Evolutionary conservation across 202 grass and related monocot genomes (phyloP), one percentile per base, ranked within the genome.

Genomic region (Brachypodium distachyon): DNA sequence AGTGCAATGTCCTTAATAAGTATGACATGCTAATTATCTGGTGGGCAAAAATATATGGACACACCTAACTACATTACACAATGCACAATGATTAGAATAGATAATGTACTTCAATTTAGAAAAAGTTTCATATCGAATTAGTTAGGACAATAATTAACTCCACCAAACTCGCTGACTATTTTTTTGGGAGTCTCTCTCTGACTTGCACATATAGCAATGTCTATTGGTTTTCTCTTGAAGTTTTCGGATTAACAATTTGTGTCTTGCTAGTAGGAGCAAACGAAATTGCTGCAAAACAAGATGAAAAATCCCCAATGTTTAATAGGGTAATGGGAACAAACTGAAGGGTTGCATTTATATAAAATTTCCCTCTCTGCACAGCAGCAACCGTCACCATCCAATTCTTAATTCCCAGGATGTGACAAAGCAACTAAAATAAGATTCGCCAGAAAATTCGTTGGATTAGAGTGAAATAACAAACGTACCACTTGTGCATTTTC

Each of bases 391-490:
- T 76, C 63, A n/a, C 64, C 23, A 17, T 84, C 64, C 55, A 76
- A 71, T 77, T 72, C 54, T 77, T 76, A 84, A 81, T 72, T 47
- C 11, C 1, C 13, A 33, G 31, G 53, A 84, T 76, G 71, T 72
- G 86, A 88, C 81, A 58, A 77, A 77, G 63, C 62, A 84, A 80
- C 86, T 65, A 77, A 71, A 55, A 43, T 57, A 76, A 58, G 62
- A 76, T 88, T 77, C 63, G 46, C 29, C 32, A 17, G 71, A 80
- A 84, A n/a, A 81, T 47, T 40, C 12, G 76, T 72, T 81, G 77
- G 64, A 57, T 81, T 49, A 65, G 16, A 55, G 27, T 71, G 38
- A 68, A 46, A 34, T 57, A 70, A 80, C 62, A 84, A 63, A 50
- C 31, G 3, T 41, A 44, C 10, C 23, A 44, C 22, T 39, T 12